Evolutionary conservation across 1,284 basidiomycete genomes (phyloP).

Genomic region (Cutaneotrichosporon mucoides): DNA sequence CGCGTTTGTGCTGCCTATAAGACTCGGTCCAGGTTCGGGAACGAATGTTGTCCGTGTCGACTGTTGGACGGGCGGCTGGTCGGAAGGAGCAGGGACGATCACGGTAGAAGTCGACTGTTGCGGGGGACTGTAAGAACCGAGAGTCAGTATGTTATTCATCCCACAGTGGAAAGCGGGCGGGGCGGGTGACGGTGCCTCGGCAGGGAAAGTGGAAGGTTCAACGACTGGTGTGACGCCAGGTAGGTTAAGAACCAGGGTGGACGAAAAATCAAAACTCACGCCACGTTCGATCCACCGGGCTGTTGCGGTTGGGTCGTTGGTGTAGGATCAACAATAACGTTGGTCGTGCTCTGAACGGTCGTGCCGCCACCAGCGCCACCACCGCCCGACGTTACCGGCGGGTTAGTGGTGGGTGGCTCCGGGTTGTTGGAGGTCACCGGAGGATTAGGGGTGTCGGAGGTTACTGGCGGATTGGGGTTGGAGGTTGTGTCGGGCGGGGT

Average conservation of each 20-base stretch:
- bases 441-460: neutral
- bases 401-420: neutral
- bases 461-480: neutral
- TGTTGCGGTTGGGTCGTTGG: no score
- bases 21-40: neutral
- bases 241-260: neutral
- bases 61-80: neutral
- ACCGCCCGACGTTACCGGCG: neutral
- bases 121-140: neutral
- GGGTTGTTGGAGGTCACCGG: neutral
- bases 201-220: neutral
- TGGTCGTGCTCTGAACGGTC: neutral
- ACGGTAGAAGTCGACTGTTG: conserved; percentile 5
- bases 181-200: neutral
- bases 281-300: neutral
- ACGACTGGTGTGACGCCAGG: no score
- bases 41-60: neutral
- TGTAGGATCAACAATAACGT: neutral
- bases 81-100: neutral
- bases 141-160: no score
- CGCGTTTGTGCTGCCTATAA: neutral
- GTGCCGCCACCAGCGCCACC: neutral
- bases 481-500: neutral
- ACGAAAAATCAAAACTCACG: neutral
- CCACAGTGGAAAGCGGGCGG: neutral